A percentile compares a stretch with the other conserved stretches of the same genome.
phyloP scores from a whole-genome alignment of 2,329 filamentous ascomycete species.

The Apiospora kogelbergensis region DNA sequence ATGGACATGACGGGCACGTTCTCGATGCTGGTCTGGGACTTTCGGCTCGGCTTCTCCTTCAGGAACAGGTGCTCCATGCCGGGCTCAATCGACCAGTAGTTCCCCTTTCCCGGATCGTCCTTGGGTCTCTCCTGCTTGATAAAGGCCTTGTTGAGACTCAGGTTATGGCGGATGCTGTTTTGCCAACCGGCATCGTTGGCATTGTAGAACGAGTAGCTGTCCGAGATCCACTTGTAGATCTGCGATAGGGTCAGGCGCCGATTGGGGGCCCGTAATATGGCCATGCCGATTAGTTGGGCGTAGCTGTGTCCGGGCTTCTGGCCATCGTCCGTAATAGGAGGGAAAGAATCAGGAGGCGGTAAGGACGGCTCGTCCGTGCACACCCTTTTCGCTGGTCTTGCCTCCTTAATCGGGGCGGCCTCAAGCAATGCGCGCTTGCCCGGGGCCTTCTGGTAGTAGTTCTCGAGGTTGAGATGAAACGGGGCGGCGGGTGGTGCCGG shows the following conservation, averaged over 20 bases:
- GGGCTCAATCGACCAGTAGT: slow-evolving; percentile 93
- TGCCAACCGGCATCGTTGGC: slow-evolving; percentile 90
- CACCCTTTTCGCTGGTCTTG: slow-evolving; percentile 64
- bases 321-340: slow-evolving; percentile 79
- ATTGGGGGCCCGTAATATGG: slow-evolving; percentile 82
- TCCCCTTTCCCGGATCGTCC: slow-evolving; percentile 95
- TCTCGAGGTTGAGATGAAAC: slow-evolving; percentile 51
- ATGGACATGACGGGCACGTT: slow-evolving; percentile 61
- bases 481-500: slow-evolving; percentile 38
- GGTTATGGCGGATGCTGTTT: slow-evolving; percentile 97
- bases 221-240: slow-evolving; percentile 99
- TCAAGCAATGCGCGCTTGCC: slow-evolving; percentile 69
- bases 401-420: slow-evolving; percentile 70
- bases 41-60: slow-evolving; percentile 76
- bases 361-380: slow-evolving; percentile 60
- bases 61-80: slow-evolving; percentile 88
- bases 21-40: slow-evolving; percentile 54
- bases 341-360: slow-evolving; percentile 77
- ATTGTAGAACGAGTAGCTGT: slow-evolving; percentile 86
- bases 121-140: slow-evolving; percentile 94
- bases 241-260: slow-evolving; percentile 86
- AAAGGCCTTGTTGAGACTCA: slow-evolving; percentile 95
- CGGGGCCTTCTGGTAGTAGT: slow-evolving; percentile 51
- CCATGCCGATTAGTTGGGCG: slow-evolving; percentile 93
- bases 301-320: slow-evolving; percentile 91